These are phyloP conservation scores for Cadophora sp. DNA, from an alignment of 2,329 filamentous ascomycete genomes.

Conservation along the genomic window DNA sequence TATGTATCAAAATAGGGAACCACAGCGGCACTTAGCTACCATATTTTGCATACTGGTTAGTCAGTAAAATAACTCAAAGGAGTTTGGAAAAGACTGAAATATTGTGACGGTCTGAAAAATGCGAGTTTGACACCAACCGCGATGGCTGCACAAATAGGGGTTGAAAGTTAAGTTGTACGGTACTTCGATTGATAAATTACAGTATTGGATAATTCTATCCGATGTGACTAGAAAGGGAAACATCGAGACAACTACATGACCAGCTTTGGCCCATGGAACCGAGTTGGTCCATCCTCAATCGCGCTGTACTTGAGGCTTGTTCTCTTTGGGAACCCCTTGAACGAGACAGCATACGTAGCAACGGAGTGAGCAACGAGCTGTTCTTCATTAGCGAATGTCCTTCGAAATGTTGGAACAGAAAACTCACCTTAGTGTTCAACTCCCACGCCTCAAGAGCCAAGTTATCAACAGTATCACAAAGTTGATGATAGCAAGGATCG, in stretches of 20 bases:
- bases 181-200: too few species aligned
- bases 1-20: too few species aligned
- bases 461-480: conserved; percentile 65
- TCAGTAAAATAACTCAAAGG: too few species aligned
- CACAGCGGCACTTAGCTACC: too few species aligned
- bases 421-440: conserved; percentile 62
- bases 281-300: conserved; percentile 46
- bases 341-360: conserved; percentile 71
- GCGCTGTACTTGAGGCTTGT: conserved; percentile 41
- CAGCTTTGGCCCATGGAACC: conserved; percentile 58
- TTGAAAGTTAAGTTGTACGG: too few species aligned
- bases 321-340: conserved; percentile 69
- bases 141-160: too few species aligned
- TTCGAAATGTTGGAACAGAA: background rate
- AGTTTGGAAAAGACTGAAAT: too few species aligned
- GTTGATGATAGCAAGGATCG: conserved; percentile 66
- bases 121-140: too few species aligned
- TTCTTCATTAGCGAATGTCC: conserved; percentile 35
- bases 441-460: conserved; percentile 67
- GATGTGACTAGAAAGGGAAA: too few species aligned
- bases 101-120: too few species aligned
- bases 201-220: too few species aligned
- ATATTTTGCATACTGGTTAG: too few species aligned
- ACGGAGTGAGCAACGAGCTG: conserved; percentile 74
- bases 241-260: conserved; percentile 51